phyloP scores from a whole-genome alignment of 1,284 basidiomycete species.

The Sanghuangporus baumii region DNA sequence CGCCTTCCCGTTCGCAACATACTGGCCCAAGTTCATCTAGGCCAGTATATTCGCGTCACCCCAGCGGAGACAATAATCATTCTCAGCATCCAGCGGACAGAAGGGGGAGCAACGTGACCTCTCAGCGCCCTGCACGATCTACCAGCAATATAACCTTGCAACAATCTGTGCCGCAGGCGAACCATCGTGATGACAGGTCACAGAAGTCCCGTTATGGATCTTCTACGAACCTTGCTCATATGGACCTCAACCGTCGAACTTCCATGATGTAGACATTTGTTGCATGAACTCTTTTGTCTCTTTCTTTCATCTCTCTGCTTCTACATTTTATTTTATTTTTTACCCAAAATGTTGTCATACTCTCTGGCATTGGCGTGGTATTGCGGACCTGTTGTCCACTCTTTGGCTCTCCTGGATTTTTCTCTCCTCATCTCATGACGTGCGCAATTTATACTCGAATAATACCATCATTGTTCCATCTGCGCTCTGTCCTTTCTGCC shows the following conservation, averaged over 20 bases:
- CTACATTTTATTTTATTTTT: too few species aligned
- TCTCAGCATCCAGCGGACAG: neutral
- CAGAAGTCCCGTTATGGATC: conserved; percentile 22
- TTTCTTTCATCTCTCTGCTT: neutral
- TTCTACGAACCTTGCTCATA: conserved; percentile 23
- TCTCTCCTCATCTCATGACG: neutral
- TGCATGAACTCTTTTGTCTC: neutral
- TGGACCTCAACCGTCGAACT: conserved; percentile 18
- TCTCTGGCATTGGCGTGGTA: neutral
- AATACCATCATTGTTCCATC: conserved; percentile 2
- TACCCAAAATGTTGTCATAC: neutral
- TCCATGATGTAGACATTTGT: conserved; percentile 12
- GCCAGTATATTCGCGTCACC: neutral
- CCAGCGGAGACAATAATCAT: neutral
- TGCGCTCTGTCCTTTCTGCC: neutral
- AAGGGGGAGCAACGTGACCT: neutral
- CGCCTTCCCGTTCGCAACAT: neutral
- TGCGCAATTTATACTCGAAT: neutral
- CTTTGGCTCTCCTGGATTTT: neutral
- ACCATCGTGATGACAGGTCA: neutral
- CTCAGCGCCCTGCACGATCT: neutral
- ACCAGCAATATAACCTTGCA: neutral
- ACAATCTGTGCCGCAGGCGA: neutral
- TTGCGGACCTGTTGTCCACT: neutral
- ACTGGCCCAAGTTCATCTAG: neutral